phyloP scores from a whole-genome alignment of 192 early-diverging fungal genomes.

The Entomortierella parvispora region DNA sequence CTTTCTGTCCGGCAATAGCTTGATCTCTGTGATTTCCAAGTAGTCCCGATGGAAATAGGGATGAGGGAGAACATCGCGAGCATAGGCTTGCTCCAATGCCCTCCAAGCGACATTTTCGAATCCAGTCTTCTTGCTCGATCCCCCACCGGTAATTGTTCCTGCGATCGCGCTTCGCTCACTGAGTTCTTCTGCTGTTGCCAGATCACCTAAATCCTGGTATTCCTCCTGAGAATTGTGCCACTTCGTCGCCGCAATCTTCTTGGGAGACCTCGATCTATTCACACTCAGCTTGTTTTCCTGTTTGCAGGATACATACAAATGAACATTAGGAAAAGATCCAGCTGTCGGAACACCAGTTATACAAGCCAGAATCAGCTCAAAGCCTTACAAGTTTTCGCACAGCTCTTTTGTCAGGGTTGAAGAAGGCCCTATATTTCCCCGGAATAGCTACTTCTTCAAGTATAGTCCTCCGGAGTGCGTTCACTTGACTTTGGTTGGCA shows the following conservation, averaged over 20 bases:
- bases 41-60: constrained; percentile 27
- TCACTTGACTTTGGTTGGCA: neutral
- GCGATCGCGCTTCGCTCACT: neutral
- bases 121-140: constrained; percentile 1
- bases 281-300: neutral
- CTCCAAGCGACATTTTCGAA: constrained; percentile 45
- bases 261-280: constrained; percentile 15
- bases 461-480: constrained; percentile 11
- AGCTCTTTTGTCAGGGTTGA: constrained; percentile 36
- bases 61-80: constrained; percentile 34
- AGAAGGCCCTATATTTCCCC: constrained; percentile 32
- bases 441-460: constrained; percentile 45
- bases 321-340: neutral
- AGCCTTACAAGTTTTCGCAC: constrained; percentile 20
- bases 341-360: neutral
- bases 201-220: too few species aligned
- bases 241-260: constrained; percentile 27
- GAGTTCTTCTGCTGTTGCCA: too few species aligned
- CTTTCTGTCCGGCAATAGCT: constrained; percentile 35
- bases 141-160: neutral
- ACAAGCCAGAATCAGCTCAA: neutral
- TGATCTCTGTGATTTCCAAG: constrained; percentile 36
- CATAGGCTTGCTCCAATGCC: constrained; percentile 34
- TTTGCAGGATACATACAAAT: neutral
- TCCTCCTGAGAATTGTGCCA: constrained; percentile 2